These are phyloP conservation scores for Ophiobolus disseminans DNA, from an alignment of 2,329 filamentous ascomycete genomes.

Conservation along the genomic window DNA sequence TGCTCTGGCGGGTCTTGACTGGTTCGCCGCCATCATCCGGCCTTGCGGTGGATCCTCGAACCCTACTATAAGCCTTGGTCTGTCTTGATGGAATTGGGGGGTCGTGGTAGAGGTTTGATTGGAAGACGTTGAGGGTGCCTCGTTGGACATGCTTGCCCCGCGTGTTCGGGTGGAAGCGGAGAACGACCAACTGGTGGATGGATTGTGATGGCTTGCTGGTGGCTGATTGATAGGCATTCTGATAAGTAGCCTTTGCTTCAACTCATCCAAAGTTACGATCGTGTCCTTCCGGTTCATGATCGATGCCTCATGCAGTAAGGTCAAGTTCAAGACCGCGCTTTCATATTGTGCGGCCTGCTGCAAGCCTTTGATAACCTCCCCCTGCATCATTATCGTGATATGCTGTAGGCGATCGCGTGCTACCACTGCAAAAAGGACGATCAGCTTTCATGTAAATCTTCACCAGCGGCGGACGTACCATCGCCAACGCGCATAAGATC, in stretches of 20 bases:
- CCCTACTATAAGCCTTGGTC: no score
- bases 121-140: no score
- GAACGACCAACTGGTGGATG: no score
- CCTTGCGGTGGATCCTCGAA: no score
- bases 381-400: constrained; percentile 50
- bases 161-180: no score
- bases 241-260: constrained; percentile 48
- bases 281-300: constrained; percentile 46
- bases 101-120: no score
- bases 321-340: constrained; percentile 33
- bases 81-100: no score
- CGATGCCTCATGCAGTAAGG: constrained; percentile 46
- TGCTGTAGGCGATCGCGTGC: constrained; percentile 48
- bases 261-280: constrained; percentile 42
- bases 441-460: constrained; percentile 15
- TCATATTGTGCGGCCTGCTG: constrained; percentile 47
- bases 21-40: no score
- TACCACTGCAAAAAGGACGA: constrained; percentile 31
- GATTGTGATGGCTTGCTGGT: no score
- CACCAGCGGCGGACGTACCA: constrained; percentile 34
- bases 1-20: constrained; percentile 5
- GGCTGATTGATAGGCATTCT: constrained; percentile 28
- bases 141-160: no score
- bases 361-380: constrained; percentile 49
- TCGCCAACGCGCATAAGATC: constrained; percentile 49